Evolutionary conservation across 768 basidiomycete genomes (phyloP), one percentile per base, ranked within the genome.

Genomic region (Tylopilus sp.): DNA sequence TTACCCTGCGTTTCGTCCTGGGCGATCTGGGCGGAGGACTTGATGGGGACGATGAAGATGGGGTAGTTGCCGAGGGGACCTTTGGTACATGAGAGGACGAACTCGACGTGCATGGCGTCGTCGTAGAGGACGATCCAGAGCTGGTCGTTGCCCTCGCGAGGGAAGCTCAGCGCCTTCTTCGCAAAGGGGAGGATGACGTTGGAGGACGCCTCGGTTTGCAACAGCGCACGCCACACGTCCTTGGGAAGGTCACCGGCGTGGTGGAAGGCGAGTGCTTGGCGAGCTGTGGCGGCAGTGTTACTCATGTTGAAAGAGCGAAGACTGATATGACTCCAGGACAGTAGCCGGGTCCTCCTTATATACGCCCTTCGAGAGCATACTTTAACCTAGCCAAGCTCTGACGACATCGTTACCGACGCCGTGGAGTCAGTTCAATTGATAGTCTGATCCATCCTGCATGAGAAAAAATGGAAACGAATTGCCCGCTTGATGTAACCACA

Each of bases 111-210:
- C 11, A 52, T 52, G 1, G 55, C 1, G 57, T 60, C 22, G 56
- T 65, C 58, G 11, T 51, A 65, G 21, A 64, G 59, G 4, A 54
- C 64, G 1, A 77, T 62, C 75, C 76, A 76, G 8, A 63, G 21
- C 3, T 69, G 67, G 3, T 45, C 24, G 4, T 16, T 28, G 3
- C 7, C 19, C 1, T 3, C 44, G 22, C 40, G 49, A 42, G 55
- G 44, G 11, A 31, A 43, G 16, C 46, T n/a, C 24, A 48, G 44
- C 22, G 67, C 59, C 54, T 72, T 74, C 42, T 47, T 57, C 1
- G 74, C 76, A 25, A 71, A 71, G 0, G 79, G 72, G 16, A 72
- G 65, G 19, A 80, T 60, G 38, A 77, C 55, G 48, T 81, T 80
- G 3, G 76, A 69, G 4, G 64, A 45, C 0, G 58, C 63, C 31